phyloP scores from a whole-genome alignment of 768 basidiomycete species.

The Boletus subparvulus region DNA sequence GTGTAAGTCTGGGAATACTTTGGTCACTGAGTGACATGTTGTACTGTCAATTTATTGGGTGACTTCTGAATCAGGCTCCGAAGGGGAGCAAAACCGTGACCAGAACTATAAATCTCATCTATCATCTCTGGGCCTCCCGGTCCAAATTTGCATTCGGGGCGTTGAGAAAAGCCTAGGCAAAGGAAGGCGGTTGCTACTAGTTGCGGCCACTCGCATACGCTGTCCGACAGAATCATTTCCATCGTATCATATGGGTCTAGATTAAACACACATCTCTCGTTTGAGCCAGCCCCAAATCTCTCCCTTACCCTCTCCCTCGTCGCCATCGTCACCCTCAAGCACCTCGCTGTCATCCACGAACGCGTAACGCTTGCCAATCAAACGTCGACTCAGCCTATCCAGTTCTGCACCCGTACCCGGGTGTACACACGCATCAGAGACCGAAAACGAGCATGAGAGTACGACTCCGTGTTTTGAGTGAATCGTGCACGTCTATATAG shows the following conservation, averaged over 20 bases:
- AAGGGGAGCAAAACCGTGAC: no score
- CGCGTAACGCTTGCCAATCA: conserved; percentile 41
- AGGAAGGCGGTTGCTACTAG: no score
- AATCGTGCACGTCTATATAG: conserved; percentile 44
- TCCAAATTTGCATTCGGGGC: no score
- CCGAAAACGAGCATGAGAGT: conserved; percentile 14
- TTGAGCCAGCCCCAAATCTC: conserved; percentile 31
- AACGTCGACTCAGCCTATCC: conserved; percentile 21
- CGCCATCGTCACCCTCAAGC: background rate
- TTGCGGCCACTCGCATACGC: background rate
- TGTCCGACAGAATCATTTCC: background rate
- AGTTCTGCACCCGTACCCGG: background rate
- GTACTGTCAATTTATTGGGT: no score
- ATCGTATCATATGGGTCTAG: background rate
- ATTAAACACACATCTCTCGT: conserved; percentile 20
- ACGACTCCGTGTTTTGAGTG: conserved; percentile 64
- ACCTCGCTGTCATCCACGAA: conserved; percentile 32
- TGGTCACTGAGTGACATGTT: no score
- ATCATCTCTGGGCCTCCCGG: no score
- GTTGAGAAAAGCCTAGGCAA: no score
- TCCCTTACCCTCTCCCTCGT: background rate
- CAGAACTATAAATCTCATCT: no score
- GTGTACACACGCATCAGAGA: background rate
- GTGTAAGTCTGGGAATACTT: no score
- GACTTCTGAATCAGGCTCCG: no score